Evolutionary conservation across 441 rosid genomes (phyloP), one percentile per base, ranked within the genome.

Genomic region (Theobroma grandiflorum): DNA sequence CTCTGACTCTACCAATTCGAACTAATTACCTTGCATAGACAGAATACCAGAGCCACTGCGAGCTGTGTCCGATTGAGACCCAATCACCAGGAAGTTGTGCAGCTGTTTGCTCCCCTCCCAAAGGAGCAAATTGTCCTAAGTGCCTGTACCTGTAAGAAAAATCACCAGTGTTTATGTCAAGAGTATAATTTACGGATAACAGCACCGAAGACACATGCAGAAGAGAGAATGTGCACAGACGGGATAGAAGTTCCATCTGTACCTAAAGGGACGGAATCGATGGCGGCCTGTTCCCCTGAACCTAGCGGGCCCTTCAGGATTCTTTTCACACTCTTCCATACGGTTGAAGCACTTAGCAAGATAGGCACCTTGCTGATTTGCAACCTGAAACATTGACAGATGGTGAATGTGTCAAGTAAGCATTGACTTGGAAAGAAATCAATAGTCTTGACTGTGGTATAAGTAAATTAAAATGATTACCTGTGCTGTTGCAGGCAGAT

Each of bases 401-500:
- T 22, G 14, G 18, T 55, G 37, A 65, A 75, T 31, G 57, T 11
- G n/a, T 64, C 1, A 26, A 62, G n/a, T 35, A 66, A 33, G 61
- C 35, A 15, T 31, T 42, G 43, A 62, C n/a, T 71, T 40, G 31
- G 52, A 69, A 38, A 49, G 42, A 47, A 38, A 43, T 67, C 31
- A 33, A 31, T 71, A 55, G 61, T 26, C 22, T 15, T 15, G 43
- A 15, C 8, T 67, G 31, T 15, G 42, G 18, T 72, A 55, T 57
- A 47, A 45, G 0, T 7, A 38, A 26, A 71, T 38, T 8, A 16
- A 38, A 20, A 20, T 11, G 67, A 45, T 55, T 5, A 92, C 98
- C 98, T 97, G 99, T 5, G 99, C 99, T 50, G 99, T 97, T 57
- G 99, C 99, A 31, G 99, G 99, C 35, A 94, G 98, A 86, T 85